These are phyloP conservation scores for Yamadazyma trypodendri DNA, from an alignment of 1,139 yeast genomes.

Conservation along the genomic window DNA sequence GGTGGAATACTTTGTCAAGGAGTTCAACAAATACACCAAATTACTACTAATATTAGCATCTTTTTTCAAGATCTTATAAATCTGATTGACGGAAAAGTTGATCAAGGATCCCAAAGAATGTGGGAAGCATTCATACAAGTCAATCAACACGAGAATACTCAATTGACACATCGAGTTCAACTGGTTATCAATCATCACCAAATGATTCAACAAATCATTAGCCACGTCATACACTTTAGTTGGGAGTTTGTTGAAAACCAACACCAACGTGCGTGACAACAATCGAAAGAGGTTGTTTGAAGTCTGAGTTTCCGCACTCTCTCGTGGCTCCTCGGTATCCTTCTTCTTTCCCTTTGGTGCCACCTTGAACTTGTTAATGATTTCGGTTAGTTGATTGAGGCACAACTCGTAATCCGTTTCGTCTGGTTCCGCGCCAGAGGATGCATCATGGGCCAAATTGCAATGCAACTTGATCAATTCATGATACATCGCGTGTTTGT, in stretches of 20 bases:
- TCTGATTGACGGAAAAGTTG: conserved; percentile 34
- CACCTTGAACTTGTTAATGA: conserved; percentile 20
- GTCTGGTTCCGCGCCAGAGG: conserved; percentile 5
- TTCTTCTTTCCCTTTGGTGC: conserved; percentile 15
- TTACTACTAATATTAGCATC: conserved; percentile 26
- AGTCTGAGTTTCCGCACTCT: conserved; percentile 4
- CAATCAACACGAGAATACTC: conserved; percentile 34
- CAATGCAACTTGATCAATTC: conserved; percentile 25
- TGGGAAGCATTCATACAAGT: conserved; percentile 40
- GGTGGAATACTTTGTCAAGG: conserved; percentile 37
- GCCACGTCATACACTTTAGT: conserved; percentile 42
- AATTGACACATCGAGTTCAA: conserved; percentile 23
- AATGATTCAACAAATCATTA: conserved; percentile 33
- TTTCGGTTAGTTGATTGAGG: conserved; percentile 16
- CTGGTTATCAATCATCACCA: conserved; percentile 19
- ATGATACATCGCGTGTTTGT: conserved; percentile 22
- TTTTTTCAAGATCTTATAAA: conserved; percentile 42
- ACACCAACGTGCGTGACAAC: conserved; percentile 29
- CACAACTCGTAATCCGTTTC: conserved; percentile 16
- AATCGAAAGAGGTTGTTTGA: conserved; percentile 30
- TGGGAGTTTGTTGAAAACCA: conserved; percentile 31
- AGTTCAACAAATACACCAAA: conserved; percentile 33
- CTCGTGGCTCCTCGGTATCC: neutral
- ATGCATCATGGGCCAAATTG: conserved; percentile 14
- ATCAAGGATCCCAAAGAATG: conserved; percentile 37